A percentile compares a stretch with the other conserved stretches of the same genome.
phyloP scores from a whole-genome alignment of 2,329 filamentous ascomycete species.

The Dendrostoma leiphaemia region DNA sequence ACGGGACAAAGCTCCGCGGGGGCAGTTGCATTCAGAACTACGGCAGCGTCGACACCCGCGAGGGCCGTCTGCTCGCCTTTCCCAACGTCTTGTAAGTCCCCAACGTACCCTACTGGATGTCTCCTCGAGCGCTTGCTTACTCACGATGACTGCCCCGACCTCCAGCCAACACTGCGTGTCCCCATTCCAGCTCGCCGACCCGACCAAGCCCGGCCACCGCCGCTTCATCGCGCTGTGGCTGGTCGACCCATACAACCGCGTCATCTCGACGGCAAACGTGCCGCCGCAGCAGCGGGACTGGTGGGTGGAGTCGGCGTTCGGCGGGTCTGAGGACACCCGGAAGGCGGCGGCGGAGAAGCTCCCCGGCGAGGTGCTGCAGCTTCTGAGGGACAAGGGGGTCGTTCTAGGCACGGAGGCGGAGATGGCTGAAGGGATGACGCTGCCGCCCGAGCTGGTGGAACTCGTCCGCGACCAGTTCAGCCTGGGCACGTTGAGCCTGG shows the following conservation, averaged over 20 bases:
- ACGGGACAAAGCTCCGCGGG: conserved; percentile 30
- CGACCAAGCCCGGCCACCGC: conserved; percentile 51
- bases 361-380: conserved; percentile 13
- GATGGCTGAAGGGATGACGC: no score
- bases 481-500: conserved; percentile 7
- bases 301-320: conserved; percentile 29
- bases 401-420: no score
- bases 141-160: not conserved
- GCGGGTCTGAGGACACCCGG: not conserved
- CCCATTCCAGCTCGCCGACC: conserved; percentile 51
- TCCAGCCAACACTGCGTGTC: conserved; percentile 46
- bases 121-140: not conserved
- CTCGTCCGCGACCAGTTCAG: conserved; percentile 1
- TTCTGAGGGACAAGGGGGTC: conserved; percentile 15
- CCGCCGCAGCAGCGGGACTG: conserved; percentile 41
- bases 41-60: conserved; percentile 44
- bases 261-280: conserved; percentile 44
- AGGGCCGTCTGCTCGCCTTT: conserved; percentile 53
- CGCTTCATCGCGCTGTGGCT: conserved; percentile 61
- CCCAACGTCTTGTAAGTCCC: conserved; percentile 41
- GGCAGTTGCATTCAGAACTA: conserved; percentile 38
- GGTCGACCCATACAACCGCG: conserved; percentile 51
- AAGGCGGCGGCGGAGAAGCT: conserved; percentile 5
- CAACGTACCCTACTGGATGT: not conserved
- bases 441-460: conserved; percentile 15